phyloP scores from a whole-genome alignment of 768 basidiomycete genomes.

The Pleurotus giganteus region DNA sequence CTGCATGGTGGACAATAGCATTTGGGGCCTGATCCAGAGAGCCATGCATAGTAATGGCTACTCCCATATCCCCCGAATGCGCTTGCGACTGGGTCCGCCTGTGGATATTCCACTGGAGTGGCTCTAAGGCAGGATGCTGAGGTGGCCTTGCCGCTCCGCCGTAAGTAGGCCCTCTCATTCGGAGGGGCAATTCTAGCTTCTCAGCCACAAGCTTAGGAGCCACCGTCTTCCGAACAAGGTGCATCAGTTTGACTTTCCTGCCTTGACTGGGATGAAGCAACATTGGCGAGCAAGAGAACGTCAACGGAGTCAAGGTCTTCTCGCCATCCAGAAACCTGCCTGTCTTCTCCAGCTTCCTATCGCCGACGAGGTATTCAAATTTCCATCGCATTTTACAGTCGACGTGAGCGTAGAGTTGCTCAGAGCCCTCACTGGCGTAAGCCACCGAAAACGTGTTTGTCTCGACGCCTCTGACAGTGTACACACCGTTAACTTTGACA shows the following conservation, averaged over 20 bases:
- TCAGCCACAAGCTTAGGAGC: slow-evolving; percentile 63
- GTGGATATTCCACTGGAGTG: slow-evolving; percentile 22
- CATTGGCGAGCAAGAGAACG: slow-evolving; percentile 72
- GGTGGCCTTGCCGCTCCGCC: neutral
- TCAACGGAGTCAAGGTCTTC: slow-evolving; percentile 68
- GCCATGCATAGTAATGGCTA: neutral
- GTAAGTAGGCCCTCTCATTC: slow-evolving; percentile 1
- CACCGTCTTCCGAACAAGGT: slow-evolving; percentile 70
- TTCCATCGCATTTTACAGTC: slow-evolving; percentile 59
- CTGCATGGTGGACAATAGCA: slow-evolving; percentile 6
- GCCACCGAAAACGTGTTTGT: slow-evolving; percentile 14
- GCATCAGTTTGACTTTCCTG: slow-evolving; percentile 65
- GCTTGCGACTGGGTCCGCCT: slow-evolving; percentile 26
- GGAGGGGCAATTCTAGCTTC: slow-evolving; percentile 48
- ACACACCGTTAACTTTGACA: slow-evolving; percentile 72
- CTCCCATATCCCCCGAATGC: slow-evolving; percentile 14
- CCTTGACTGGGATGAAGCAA: slow-evolving; percentile 64
- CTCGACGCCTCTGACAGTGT: slow-evolving; percentile 70
- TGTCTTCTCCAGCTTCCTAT: slow-evolving; percentile 44
- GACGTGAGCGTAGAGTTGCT: slow-evolving; percentile 18
- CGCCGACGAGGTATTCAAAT: slow-evolving; percentile 76
- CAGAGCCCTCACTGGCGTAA: slow-evolving; percentile 17
- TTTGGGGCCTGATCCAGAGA: neutral
- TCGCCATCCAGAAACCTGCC: slow-evolving; percentile 60
- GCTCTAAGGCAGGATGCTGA: slow-evolving; percentile 2